Base-by-base conservation (phyloP, 2,329 filamentous ascomycete species). In the Aureobasidium sp. region DNA sequence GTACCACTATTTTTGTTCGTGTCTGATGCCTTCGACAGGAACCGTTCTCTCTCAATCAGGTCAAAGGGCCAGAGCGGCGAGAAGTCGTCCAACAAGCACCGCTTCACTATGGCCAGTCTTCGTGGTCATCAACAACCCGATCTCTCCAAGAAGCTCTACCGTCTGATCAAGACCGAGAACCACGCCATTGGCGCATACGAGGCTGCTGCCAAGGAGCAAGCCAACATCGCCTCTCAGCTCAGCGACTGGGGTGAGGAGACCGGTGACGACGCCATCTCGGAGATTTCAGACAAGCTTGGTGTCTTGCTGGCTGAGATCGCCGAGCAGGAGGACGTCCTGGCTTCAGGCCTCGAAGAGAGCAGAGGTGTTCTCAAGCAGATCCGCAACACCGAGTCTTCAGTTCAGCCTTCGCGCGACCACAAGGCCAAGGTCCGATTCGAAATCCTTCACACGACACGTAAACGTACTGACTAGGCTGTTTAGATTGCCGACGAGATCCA, bases 241-340 rank as follows among this genome's bases (percentile, higher is more conserved):
- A 96, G 91, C 8, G 92, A 97, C 68, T 99, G 94, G 94, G 94
- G 94, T 62, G 92, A 97, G 77, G 84, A 89, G 63, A 97, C 92
- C 2, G 84, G 85, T 59, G 94, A 99, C 70, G 91, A 96, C 64
- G 85, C 86, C 58, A 81, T 97, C 69, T 91, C 86, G 58, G 94
- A 97, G 72, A 84, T 99, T 67, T 91, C 89, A 63, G 94, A 97
- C 81, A 99, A 99, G 81, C 82, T 99, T 58, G 94, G 91, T 57
- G 93, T 97, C 42, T 79, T 99, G 69, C 80, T 99, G 63, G 88
- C 89, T 25, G 94, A 97, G 79, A 85, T 99, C 64, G 94, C 91
- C 58, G 91, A 96, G 76, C 91, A 96, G 75, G 94, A 99, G 74
- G 92, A 97, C 67, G 72, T 81, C 49, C 97, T 92, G 74, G 90